phyloP scores from a whole-genome alignment of 2,329 filamentous ascomycete genomes.

The Aspergillus neotritici region DNA sequence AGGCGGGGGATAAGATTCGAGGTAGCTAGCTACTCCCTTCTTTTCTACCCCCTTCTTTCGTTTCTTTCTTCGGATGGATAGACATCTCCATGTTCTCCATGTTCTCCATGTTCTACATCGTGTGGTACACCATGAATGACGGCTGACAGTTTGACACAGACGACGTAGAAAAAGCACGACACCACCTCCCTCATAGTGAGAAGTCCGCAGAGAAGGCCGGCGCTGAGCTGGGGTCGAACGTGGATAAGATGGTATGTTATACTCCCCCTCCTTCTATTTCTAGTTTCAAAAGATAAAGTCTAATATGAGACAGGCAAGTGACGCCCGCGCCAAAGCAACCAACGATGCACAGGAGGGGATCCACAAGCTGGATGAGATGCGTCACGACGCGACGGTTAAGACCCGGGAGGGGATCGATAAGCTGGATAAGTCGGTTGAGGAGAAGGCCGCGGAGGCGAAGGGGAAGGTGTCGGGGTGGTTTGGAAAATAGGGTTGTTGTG shows the following conservation, averaged over 20 bases:
- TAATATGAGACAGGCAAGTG: conserved; percentile 20
- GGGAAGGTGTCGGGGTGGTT: conserved; percentile 81
- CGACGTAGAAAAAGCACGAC: conserved; percentile 65
- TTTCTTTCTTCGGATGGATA: no score
- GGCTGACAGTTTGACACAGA: conserved; percentile 45
- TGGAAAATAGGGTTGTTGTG: conserved; percentile 41
- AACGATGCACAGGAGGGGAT: conserved; percentile 56
- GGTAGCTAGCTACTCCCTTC: conserved; percentile 52
- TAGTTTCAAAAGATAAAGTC: background rate
- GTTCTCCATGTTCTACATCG: background rate
- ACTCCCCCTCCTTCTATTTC: background rate
- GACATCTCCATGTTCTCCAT: background rate
- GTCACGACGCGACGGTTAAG: conserved; percentile 57
- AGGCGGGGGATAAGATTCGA: conserved; percentile 80
- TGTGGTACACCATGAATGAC: background rate
- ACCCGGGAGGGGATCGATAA: conserved; percentile 57
- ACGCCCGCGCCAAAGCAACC: conserved; percentile 56
- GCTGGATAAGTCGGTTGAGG: conserved; percentile 75
- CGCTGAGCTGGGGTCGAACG: conserved; percentile 56
- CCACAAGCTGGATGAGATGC: conserved; percentile 52
- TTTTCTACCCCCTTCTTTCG: conserved; percentile 25
- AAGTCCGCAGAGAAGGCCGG: conserved; percentile 60
- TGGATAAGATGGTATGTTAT: conserved; percentile 62
- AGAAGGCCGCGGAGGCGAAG: conserved; percentile 76
- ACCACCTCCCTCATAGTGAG: conserved; percentile 63